phyloP scores from a whole-genome alignment of 257 asterid genomes.

The Scutellaria barbata region DNA sequence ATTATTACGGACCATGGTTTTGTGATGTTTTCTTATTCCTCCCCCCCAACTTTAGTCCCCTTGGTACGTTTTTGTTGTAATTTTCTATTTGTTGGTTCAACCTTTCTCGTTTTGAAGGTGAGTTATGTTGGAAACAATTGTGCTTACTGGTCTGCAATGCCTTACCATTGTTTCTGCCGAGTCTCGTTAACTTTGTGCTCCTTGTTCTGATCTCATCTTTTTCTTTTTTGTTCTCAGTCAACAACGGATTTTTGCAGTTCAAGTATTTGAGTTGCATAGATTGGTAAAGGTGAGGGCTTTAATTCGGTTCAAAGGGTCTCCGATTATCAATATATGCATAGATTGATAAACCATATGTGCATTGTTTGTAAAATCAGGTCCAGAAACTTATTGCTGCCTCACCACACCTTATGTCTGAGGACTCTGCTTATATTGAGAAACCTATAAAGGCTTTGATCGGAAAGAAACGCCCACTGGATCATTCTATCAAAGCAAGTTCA shows the following conservation, averaged over 20 bases:
- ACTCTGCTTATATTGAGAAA: conserved; percentile 43
- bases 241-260: conserved; percentile 88
- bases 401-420: conserved; percentile 66
- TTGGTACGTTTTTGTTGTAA: neutral
- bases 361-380: conserved; percentile 56
- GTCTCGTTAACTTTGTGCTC: neutral
- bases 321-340: neutral
- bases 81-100: neutral
- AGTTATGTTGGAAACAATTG: conserved; percentile 26
- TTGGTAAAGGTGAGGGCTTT: conserved; percentile 63
- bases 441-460: conserved; percentile 47
- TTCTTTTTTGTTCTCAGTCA: conserved; percentile 58
- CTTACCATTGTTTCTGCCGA: conserved; percentile 8
- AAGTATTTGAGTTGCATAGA: conserved; percentile 95
- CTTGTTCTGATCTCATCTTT: conserved; percentile 11
- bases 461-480: conserved; percentile 55
- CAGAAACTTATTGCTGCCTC: conserved; percentile 74
- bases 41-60: neutral
- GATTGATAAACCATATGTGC: neutral
- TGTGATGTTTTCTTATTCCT: conserved; percentile 18
- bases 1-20: conserved; percentile 37
- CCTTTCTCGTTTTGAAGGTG: conserved; percentile 4
- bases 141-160: neutral
- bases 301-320: conserved; percentile 9
- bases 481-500: conserved; percentile 43